phyloP scores from a whole-genome alignment of 768 basidiomycete species.

The Dendrothele bispora region DNA sequence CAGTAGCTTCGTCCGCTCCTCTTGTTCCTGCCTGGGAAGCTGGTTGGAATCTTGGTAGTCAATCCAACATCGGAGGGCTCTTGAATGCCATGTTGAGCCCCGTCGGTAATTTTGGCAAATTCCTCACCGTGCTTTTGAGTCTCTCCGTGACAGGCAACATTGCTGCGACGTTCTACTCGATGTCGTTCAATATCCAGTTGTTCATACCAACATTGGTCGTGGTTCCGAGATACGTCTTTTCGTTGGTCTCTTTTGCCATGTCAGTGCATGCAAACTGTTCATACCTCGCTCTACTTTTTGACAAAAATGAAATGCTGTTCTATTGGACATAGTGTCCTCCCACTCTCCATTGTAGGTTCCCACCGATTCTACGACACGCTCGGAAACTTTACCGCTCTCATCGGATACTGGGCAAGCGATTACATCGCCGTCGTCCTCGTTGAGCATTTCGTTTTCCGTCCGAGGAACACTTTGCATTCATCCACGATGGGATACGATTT shows the following conservation, averaged over 20 bases:
- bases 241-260: constrained; percentile 70
- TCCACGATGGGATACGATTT: constrained; percentile 58
- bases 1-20: constrained; percentile 56
- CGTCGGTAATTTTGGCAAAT: constrained; percentile 70
- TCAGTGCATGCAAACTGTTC: no score
- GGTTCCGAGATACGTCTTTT: constrained; percentile 79
- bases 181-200: constrained; percentile 72
- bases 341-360: constrained; percentile 72
- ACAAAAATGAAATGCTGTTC: no score
- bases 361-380: constrained; percentile 72
- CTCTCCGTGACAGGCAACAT: constrained; percentile 83
- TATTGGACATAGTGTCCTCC: constrained; percentile 64
- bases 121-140: constrained; percentile 78
- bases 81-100: constrained; percentile 73
- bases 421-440: constrained; percentile 62
- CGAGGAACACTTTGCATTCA: no score
- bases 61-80: constrained; percentile 68
- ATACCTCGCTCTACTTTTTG: no score
- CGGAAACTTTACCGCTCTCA: constrained; percentile 73
- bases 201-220: constrained; percentile 55
- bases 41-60: constrained; percentile 56
- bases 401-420: constrained; percentile 66
- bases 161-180: constrained; percentile 81
- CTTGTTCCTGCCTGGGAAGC: constrained; percentile 60
- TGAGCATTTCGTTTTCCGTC: constrained; percentile 65